A percentile compares a stretch with the other conserved stretches of the same genome.
phyloP scores from a whole-genome alignment of 768 basidiomycete genomes.

The Trametes maxima region DNA sequence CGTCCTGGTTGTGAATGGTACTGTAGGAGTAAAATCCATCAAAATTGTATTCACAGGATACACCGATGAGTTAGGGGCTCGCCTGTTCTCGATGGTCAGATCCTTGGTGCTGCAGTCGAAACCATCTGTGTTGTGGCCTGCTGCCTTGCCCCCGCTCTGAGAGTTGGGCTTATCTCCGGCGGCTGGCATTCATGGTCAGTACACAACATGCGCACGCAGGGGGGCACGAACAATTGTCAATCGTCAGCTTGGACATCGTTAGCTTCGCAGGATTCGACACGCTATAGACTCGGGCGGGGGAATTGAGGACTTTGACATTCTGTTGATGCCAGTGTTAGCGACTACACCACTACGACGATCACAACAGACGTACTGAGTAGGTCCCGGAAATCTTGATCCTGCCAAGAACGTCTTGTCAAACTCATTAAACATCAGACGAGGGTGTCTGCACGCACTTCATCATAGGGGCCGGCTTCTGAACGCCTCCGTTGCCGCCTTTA shows the following conservation, averaged over 20 bases:
- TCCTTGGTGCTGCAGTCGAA: conserved; percentile 33
- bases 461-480: conserved; percentile 41
- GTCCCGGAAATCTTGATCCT: conserved; percentile 46
- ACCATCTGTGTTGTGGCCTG: conserved; percentile 46
- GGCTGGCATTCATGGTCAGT: conserved; percentile 58
- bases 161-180: conserved; percentile 54
- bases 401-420: not conserved
- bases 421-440: not conserved
- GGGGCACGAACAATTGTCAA: not conserved
- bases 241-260: conserved; percentile 40
- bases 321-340: conserved; percentile 12
- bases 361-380: conserved; percentile 31
- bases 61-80: not conserved
- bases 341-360: not conserved
- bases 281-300: conserved; percentile 39
- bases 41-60: not conserved
- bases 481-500: conserved; percentile 34
- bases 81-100: conserved; percentile 33
- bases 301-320: conserved; percentile 42
- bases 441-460: conserved; percentile 35
- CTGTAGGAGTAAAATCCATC: not conserved
- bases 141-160: conserved; percentile 49
- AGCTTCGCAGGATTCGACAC: conserved; percentile 29
- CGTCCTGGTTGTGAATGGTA: conserved; percentile 43
- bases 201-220: not conserved